Conservation (phyloP, 192 early-diverging fungal genomes). For the Haplosporangium gracile region DNA sequence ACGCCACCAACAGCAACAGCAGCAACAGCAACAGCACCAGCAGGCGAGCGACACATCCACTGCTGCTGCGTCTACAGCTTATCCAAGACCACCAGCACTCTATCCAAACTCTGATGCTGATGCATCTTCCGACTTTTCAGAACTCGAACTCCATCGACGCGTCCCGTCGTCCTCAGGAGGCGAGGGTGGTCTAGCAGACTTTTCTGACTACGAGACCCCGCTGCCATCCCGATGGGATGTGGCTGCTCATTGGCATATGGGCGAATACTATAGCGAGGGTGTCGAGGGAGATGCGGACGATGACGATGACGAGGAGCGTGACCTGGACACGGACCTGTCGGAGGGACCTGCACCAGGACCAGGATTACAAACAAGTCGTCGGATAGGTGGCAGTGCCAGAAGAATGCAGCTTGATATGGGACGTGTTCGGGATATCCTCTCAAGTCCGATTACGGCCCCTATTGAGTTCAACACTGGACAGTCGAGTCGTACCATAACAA, state of each 20-base stretch:
- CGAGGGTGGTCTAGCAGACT: background rate
- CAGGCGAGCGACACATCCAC: background rate
- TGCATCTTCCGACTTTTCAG: slow-evolving; percentile 38
- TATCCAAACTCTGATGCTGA: slow-evolving; percentile 30
- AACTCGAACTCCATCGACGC: slow-evolving; percentile 13
- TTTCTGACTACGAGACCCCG: slow-evolving; percentile 28
- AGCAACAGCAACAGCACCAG: background rate
- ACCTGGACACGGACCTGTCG: slow-evolving; percentile 36
- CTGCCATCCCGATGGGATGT: slow-evolving; percentile 44
- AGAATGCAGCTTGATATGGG: slow-evolving; percentile 21
- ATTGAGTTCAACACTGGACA: background rate
- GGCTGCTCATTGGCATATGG: slow-evolving; percentile 39
- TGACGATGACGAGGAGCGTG: slow-evolving; percentile 45
- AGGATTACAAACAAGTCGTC: background rate
- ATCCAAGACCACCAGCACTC: background rate
- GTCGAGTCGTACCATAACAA: background rate
- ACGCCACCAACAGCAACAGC: slow-evolving; percentile 6
- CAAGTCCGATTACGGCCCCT: slow-evolving; percentile 38
- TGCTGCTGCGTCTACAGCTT: background rate
- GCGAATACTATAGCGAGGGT: slow-evolving; percentile 42
- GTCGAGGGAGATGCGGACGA: slow-evolving; percentile 46
- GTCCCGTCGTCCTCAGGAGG: background rate
- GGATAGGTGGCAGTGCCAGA: background rate
- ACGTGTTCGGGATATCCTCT: slow-evolving; percentile 37
- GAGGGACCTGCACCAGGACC: slow-evolving; percentile 15